These are phyloP conservation scores for Parathielavia appendiculata DNA, from an alignment of 495 filamentous ascomycete species.

Conservation along the genomic window DNA sequence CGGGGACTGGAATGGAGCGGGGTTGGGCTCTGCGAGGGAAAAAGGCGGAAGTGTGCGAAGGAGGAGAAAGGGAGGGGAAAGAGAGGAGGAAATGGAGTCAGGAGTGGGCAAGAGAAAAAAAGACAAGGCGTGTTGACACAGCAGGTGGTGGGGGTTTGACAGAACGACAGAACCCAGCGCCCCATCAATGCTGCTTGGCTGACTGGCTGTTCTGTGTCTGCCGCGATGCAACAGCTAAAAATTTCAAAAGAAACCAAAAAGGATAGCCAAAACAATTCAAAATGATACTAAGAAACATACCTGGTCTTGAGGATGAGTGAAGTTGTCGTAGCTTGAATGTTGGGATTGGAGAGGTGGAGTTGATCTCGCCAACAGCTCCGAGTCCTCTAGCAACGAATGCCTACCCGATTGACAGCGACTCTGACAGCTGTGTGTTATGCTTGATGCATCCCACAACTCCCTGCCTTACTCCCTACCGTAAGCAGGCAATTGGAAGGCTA, in stretches of 20 bases:
- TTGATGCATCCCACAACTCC: background rate
- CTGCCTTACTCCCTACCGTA: too few relatives aligned
- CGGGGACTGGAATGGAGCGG: background rate
- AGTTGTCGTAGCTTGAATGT: background rate
- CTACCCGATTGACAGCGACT: too few relatives aligned
- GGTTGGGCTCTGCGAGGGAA: background rate
- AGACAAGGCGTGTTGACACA: conserved; percentile 5
- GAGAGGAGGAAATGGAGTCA: background rate
- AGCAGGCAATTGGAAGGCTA: too few relatives aligned
- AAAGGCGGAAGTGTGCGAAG: background rate
- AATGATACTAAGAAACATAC: background rate
- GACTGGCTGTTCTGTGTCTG: background rate
- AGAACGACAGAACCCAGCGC: background rate
- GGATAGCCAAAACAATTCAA: conserved; percentile 12
- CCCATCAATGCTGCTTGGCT: background rate
- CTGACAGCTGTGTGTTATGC: background rate
- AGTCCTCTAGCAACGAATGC: too few relatives aligned
- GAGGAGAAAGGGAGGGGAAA: background rate
- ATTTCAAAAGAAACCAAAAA: conserved; percentile 4
- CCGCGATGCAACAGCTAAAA: conserved; percentile 1
- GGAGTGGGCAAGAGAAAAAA: background rate
- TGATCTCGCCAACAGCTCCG: too few relatives aligned
- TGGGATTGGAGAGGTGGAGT: background rate
- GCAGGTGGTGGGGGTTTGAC: background rate
- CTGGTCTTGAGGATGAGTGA: background rate